Conservation (phyloP, 805 yeast genomes). For the Maudiozyma serrabonitensis region DNA sequence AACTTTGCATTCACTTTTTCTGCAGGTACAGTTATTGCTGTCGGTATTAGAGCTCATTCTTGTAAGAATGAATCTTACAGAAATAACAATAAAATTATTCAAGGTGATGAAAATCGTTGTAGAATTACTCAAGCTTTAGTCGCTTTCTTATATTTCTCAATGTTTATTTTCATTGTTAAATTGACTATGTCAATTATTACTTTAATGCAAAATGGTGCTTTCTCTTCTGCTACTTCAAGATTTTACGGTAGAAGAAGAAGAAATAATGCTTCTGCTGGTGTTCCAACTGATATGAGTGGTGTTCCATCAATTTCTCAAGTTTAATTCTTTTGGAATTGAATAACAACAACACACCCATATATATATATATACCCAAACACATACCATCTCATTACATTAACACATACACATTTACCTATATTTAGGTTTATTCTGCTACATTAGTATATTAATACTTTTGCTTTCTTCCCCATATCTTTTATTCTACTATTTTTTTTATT, state of each 20-base stretch:
- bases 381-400: too few relatives aligned
- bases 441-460: too few relatives aligned
- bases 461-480: too few relatives aligned
- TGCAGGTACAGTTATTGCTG: conserved; percentile 91
- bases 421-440: too few relatives aligned
- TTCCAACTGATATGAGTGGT: conserved; percentile 38
- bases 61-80: conserved; percentile 64
- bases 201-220: conserved; percentile 19
- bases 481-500: neutral
- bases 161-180: conserved; percentile 64
- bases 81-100: conserved; percentile 54
- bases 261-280: conserved; percentile 28
- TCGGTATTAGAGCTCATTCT: conserved; percentile 76
- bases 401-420: too few relatives aligned
- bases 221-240: conserved; percentile 10
- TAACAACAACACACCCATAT: too few relatives aligned
- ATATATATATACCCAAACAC: too few relatives aligned
- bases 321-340: conserved; percentile 28
- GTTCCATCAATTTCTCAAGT: conserved; percentile 88
- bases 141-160: conserved; percentile 79
- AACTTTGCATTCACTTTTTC: conserved; percentile 88
- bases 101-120: conserved; percentile 78
- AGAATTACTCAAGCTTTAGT: conserved; percentile 84
- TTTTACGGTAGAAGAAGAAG: conserved; percentile 32
- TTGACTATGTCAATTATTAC: conserved; percentile 30